These are phyloP conservation scores for Aspergillus thermomutatus DNA, from an alignment of 2,329 filamentous ascomycete species.

Conservation along the genomic window DNA sequence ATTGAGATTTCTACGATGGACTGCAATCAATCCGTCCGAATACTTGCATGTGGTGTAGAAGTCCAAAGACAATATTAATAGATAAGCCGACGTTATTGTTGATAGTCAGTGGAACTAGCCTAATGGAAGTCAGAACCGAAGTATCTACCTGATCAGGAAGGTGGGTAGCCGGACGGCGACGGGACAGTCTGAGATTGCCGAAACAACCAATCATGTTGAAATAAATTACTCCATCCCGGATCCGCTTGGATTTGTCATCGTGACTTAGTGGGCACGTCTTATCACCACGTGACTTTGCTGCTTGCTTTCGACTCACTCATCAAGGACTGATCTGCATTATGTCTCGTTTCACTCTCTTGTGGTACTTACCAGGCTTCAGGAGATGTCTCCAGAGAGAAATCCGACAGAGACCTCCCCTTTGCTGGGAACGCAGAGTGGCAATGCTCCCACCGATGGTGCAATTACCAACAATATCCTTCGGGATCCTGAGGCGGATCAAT, in stretches of 20 bases:
- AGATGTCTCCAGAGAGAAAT: constrained; percentile 23
- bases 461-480: constrained; percentile 14
- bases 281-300: constrained; percentile 18
- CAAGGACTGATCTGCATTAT: constrained; percentile 3
- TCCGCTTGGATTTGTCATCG: constrained; percentile 4
- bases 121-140: neutral
- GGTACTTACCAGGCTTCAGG: constrained; percentile 1
- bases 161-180: neutral
- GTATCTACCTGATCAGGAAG: neutral
- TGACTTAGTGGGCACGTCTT: constrained; percentile 4
- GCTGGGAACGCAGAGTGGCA: constrained; percentile 31
- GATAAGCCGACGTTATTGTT: neutral
- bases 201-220: neutral
- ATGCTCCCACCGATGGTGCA: constrained; percentile 20
- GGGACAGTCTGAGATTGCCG: neutral
- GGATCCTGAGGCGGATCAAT: constrained; percentile 16
- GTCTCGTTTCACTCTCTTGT: neutral
- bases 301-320: neutral
- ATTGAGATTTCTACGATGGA: neutral
- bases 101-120: neutral
- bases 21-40: neutral
- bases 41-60: neutral
- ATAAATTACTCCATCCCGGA: neutral
- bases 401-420: constrained; percentile 46
- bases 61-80: too few species aligned